phyloP scores from a whole-genome alignment of 225 moss, liverwort and hornwort genomes.

The Lunularia cruciata region DNA sequence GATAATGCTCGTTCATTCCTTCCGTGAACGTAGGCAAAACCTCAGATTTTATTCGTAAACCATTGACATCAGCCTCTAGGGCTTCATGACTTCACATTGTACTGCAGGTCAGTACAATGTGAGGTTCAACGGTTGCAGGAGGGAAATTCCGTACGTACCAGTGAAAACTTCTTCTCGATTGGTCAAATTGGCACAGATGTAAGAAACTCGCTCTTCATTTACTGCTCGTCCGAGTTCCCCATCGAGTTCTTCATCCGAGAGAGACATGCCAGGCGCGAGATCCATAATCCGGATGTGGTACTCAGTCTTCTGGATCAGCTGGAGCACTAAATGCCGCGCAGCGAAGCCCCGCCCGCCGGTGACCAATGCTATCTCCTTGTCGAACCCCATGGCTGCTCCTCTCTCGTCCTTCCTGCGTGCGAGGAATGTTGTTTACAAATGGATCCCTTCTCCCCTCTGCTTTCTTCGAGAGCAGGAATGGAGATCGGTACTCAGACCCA shows the following conservation, averaged over 20 bases:
- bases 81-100: not conserved
- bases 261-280: constrained; percentile 60
- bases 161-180: constrained; percentile 51
- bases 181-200: constrained; percentile 65
- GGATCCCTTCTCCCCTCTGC: constrained; percentile 11
- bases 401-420: not conserved
- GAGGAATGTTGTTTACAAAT: not conserved
- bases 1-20: too few species aligned
- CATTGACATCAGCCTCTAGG: not conserved
- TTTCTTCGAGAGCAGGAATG: constrained; percentile 3
- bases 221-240: constrained; percentile 55
- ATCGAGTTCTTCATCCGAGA: constrained; percentile 58
- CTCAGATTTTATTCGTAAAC: not conserved
- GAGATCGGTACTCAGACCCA: not conserved
- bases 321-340: constrained; percentile 63
- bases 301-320: constrained; percentile 61
- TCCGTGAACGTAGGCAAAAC: too few species aligned
- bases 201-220: constrained; percentile 48
- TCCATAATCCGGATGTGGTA: constrained; percentile 70
- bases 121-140: not conserved
- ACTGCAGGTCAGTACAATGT: not conserved
- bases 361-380: constrained; percentile 45
- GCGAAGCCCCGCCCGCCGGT: constrained; percentile 91
- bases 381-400: constrained; percentile 17
- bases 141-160: constrained; percentile 4